Conservation (phyloP, 352 stramenopile genomes). For the Halophytophthora polymorphica region DNA sequence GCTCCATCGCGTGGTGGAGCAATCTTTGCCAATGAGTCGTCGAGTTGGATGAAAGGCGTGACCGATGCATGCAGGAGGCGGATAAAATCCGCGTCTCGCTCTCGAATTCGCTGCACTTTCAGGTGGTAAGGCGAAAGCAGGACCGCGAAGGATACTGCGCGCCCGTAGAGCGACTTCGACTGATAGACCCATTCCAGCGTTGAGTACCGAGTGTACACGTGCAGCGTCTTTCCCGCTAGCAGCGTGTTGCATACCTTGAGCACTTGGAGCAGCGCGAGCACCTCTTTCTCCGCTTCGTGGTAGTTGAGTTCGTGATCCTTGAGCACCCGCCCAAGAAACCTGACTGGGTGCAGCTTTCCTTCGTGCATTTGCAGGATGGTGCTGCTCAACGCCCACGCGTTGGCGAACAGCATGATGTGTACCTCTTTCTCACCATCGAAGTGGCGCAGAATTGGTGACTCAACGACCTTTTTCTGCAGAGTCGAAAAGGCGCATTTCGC, state of each 20-base stretch:
- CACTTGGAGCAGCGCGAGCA: conserved; percentile 8
- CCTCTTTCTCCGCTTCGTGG: conserved; percentile 13
- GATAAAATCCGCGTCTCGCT: conserved; percentile 3
- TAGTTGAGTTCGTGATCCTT: conserved; percentile 14
- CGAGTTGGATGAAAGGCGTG: conserved; percentile 5
- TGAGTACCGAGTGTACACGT: conserved; percentile 18
- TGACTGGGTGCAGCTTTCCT: conserved; percentile 6
- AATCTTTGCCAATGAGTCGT: conserved; percentile 2
- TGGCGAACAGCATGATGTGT: conserved; percentile 15
- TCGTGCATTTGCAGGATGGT: conserved; percentile 13
- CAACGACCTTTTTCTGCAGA: conserved; percentile 9
- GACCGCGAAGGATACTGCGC: conserved; percentile 9
- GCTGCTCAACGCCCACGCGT: conserved; percentile 14
- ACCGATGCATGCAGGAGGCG: conserved; percentile 7
- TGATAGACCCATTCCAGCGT: conserved; percentile 17
- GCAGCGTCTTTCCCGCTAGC: background rate
- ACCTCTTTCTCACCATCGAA: conserved; percentile 5
- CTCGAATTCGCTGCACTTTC: background rate
- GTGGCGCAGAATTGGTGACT: conserved; percentile 11
- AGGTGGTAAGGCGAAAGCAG: conserved; percentile 13
- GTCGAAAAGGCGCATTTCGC: conserved; percentile 3
- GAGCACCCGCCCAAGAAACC: conserved; percentile 5
- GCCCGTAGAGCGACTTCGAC: conserved; percentile 11
- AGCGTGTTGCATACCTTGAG: conserved; percentile 6
- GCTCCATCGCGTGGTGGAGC: background rate